A percentile compares a stretch with the other conserved stretches of the same genome.
Conservation (phyloP, 371 early-diverging fungal species). For the Rhizomucor pusillus region DNA sequence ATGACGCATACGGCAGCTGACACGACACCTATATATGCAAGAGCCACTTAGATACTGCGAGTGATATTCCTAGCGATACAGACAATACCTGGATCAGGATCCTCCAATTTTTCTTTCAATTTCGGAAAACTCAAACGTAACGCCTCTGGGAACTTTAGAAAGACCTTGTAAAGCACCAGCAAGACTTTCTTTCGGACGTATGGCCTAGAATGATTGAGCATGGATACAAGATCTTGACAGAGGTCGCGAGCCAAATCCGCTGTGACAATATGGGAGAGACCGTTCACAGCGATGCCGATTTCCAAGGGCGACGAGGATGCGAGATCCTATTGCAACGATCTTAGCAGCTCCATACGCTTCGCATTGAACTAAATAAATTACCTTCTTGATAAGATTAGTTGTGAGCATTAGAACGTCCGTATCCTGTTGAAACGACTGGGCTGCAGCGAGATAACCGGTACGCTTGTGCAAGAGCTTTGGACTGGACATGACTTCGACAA, state of each 20-base stretch:
- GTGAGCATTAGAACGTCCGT: conserved; percentile 96
- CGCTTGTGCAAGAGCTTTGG: conserved; percentile 83
- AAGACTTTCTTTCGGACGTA: conserved; percentile 92
- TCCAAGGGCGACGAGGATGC: conserved; percentile 78
- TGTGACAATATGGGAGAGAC: conserved; percentile 88
- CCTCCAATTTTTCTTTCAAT: conserved; percentile 90
- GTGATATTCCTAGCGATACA: no score
- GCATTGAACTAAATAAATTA: conserved; percentile 19
- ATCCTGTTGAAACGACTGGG: conserved; percentile 86
- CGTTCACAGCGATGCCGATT: conserved; percentile 87
- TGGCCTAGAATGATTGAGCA: conserved; percentile 88
- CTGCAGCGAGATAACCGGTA: conserved; percentile 90
- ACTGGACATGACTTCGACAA: conserved; percentile 97
- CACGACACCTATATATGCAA: conserved; percentile 67
- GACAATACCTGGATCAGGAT: conserved; percentile 89
- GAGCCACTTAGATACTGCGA: neutral
- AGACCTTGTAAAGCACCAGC: conserved; percentile 85
- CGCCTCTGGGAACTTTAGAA: conserved; percentile 88
- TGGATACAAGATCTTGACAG: conserved; percentile 80
- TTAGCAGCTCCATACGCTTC: neutral
- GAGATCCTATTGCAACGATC: conserved; percentile 63
- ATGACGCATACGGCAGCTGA: conserved; percentile 91
- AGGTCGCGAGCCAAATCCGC: conserved; percentile 89
- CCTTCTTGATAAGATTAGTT: conserved; percentile 94
- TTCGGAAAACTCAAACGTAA: conserved; percentile 79